phyloP scores from a whole-genome alignment of 2,329 filamentous ascomycete species.

The Aureobasidium mangrovei region DNA sequence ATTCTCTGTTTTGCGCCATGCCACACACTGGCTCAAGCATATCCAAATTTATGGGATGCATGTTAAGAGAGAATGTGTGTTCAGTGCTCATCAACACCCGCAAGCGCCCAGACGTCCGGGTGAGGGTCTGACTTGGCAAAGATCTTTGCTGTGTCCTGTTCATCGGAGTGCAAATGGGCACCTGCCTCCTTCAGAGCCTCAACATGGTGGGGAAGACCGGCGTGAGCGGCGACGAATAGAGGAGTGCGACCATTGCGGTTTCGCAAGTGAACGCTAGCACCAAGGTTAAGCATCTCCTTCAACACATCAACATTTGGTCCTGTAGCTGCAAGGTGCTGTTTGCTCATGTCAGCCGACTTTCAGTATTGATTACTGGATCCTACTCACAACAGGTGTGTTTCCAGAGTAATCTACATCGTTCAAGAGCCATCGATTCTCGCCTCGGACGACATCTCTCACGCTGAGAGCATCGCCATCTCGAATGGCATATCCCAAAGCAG shows the following conservation, averaged over 20 bases:
- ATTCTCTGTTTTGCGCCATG: too few species aligned
- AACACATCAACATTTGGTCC: slow-evolving; percentile 48
- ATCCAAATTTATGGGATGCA: too few species aligned
- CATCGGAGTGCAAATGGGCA: slow-evolving; percentile 51
- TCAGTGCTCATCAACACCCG: slow-evolving; percentile 9
- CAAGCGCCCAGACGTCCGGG: slow-evolving; percentile 13
- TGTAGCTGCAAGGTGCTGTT: slow-evolving; percentile 49
- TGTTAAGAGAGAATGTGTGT: neutral
- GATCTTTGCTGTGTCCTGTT: slow-evolving; percentile 44
- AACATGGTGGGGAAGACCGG: slow-evolving; percentile 47
- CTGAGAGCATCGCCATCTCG: slow-evolving; percentile 58
- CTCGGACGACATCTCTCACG: slow-evolving; percentile 58
- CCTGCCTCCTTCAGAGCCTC: slow-evolving; percentile 46
- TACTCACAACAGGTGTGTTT: slow-evolving; percentile 53
- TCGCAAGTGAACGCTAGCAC: slow-evolving; percentile 51
- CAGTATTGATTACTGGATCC: too few species aligned
- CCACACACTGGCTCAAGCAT: too few species aligned
- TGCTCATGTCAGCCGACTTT: neutral
- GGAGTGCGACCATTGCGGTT: slow-evolving; percentile 51
- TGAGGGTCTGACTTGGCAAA: slow-evolving; percentile 18
- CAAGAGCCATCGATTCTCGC: slow-evolving; percentile 58
- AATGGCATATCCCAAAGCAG: slow-evolving; percentile 72
- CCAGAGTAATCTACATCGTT: slow-evolving; percentile 73
- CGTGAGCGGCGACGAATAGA: slow-evolving; percentile 50
- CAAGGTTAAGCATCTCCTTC: slow-evolving; percentile 46